Evolutionary conservation across 345 rosid genomes (phyloP).

Genomic region (Schrenkiella parvula): DNA sequence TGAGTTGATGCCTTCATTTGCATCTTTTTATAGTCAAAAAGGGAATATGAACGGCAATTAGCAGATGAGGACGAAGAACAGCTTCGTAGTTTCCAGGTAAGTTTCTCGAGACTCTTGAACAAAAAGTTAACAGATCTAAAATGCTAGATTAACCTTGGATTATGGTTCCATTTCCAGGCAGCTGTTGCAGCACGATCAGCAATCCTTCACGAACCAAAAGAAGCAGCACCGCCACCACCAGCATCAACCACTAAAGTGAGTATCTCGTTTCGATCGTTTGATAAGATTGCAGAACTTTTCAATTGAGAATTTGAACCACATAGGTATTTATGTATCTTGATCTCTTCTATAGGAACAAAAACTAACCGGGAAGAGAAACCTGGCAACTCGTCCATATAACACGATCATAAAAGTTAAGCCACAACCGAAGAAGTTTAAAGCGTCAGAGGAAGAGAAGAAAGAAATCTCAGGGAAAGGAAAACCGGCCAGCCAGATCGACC

Average conservation of each 20-base stretch:
- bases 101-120: not conserved
- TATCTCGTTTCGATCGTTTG: not conserved
- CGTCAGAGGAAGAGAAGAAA: slow-evolving; percentile 32
- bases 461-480: slow-evolving; percentile 23
- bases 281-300: not conserved
- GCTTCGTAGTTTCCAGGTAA: slow-evolving; percentile 82
- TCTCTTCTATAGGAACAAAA: slow-evolving; percentile 58
- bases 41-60: slow-evolving; percentile 62
- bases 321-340: slow-evolving; percentile 6
- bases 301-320: not conserved
- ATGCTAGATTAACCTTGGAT: not conserved
- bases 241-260: slow-evolving; percentile 45
- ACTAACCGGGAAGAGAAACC: slow-evolving; percentile 52
- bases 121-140: not conserved
- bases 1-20: not conserved
- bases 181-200: slow-evolving; percentile 76
- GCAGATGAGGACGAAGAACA: slow-evolving; percentile 74
- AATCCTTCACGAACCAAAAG: slow-evolving; percentile 55
- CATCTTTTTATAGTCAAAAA: slow-evolving; percentile 54
- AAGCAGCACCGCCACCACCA: slow-evolving; percentile 32
- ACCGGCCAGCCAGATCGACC: slow-evolving; percentile 20
- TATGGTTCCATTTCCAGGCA: slow-evolving; percentile 45
- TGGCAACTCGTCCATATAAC: slow-evolving; percentile 49
- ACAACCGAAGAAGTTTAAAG: slow-evolving; percentile 69
- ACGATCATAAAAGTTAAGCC: slow-evolving; percentile 74